These are phyloP conservation scores for Blastobotrys malaysiensis DNA, from an alignment of 1,139 yeast species.

Conservation along the genomic window DNA sequence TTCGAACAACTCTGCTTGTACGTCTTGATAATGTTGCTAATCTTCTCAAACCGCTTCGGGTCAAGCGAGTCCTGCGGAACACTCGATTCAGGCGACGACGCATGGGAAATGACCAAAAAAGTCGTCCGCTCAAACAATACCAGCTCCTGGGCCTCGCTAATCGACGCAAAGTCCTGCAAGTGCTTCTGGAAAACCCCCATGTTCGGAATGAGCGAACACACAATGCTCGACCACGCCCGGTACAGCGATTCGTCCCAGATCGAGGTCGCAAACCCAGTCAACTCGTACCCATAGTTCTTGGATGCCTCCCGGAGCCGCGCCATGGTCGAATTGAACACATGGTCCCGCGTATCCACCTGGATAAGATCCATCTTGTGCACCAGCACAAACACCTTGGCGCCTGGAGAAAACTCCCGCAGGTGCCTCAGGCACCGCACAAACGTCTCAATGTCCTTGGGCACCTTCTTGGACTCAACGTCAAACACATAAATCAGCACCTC, in stretches of 20 bases:
- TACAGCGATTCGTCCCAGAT: slow-evolving; percentile 97
- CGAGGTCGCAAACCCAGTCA: slow-evolving; percentile 91
- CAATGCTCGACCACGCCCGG: slow-evolving; percentile 96
- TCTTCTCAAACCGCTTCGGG: slow-evolving; percentile 91
- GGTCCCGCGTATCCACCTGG: slow-evolving; percentile 79
- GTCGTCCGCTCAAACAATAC: slow-evolving; percentile 92
- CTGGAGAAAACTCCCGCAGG: slow-evolving; percentile 79
- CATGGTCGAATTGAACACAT: slow-evolving; percentile 79
- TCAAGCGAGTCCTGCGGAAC: slow-evolving; percentile 40
- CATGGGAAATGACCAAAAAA: slow-evolving; percentile 77
- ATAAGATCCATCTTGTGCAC: slow-evolving; percentile 96
- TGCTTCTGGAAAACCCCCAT: slow-evolving; percentile 76
- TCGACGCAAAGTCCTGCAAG: slow-evolving; percentile 64
- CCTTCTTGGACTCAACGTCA: slow-evolving; percentile 90
- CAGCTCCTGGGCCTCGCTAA: slow-evolving; percentile 83
- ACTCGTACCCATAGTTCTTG: slow-evolving; percentile 66
- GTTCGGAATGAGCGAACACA: slow-evolving; percentile 90
- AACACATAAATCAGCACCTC: slow-evolving; percentile 96
- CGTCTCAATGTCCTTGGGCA: slow-evolving; percentile 87
- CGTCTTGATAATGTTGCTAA: slow-evolving; percentile 88
- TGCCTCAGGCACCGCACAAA: slow-evolving; percentile 80
- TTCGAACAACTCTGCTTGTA: slow-evolving; percentile 91
- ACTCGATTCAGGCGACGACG: slow-evolving; percentile 21
- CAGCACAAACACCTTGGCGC: slow-evolving; percentile 85
- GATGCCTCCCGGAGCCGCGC: slow-evolving; percentile 73